These are phyloP conservation scores for Corynespora cassiicola DNA, from an alignment of 2,329 filamentous ascomycete species.

Conservation along the genomic window DNA sequence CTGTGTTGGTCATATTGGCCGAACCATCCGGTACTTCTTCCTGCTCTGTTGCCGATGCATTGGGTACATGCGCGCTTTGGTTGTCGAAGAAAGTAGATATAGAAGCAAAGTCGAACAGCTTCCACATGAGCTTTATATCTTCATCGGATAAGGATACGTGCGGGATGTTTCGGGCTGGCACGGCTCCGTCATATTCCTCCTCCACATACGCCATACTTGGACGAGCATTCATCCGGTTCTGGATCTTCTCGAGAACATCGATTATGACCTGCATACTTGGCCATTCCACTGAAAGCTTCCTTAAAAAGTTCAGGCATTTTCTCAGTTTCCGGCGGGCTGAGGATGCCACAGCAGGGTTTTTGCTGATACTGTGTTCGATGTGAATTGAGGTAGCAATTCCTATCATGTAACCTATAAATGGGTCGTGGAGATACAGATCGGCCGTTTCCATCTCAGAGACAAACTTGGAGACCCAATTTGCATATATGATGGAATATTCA, in stretches of 20 bases:
- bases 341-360: constrained; percentile 9
- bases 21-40: too few species aligned
- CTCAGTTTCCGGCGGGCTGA: constrained; percentile 8
- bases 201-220: constrained; percentile 11
- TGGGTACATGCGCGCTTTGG: too few species aligned
- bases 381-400: constrained; percentile 14
- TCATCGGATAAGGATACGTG: constrained; percentile 9
- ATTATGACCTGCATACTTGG: constrained; percentile 7
- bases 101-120: constrained; percentile 10
- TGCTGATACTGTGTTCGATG: constrained; percentile 10
- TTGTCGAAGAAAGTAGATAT: too few species aligned
- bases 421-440: constrained; percentile 8
- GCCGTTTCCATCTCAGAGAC: constrained; percentile 11
- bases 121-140: constrained; percentile 11
- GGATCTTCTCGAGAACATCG: too few species aligned
- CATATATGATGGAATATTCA: constrained; percentile 11
- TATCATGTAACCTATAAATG: constrained; percentile 11
- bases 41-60: too few species aligned
- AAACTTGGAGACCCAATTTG: constrained; percentile 11
- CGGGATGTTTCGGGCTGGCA: background rate
- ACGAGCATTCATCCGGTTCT: too few species aligned
- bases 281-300: constrained; percentile 9
- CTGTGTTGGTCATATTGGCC: too few species aligned
- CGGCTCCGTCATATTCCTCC: constrained; percentile 12
- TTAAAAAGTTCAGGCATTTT: constrained; percentile 10